These are phyloP conservation scores for Polytolypa hystricis DNA, from an alignment of 2,329 filamentous ascomycete genomes.

Conservation along the genomic window DNA sequence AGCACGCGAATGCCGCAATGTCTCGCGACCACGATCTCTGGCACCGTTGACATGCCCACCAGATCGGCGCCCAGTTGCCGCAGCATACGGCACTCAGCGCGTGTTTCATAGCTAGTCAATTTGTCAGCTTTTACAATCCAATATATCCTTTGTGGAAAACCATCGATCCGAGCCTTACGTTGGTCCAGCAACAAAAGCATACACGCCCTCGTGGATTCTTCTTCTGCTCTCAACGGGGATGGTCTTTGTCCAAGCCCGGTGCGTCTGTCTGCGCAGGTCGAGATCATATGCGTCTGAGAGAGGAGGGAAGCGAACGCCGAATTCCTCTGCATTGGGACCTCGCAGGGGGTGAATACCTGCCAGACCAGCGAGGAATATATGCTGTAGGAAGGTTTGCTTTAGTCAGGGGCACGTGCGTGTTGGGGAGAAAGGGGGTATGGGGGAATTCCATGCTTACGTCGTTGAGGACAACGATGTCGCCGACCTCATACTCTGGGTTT, in stretches of 20 bases:
- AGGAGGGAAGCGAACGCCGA: slow-evolving; percentile 52
- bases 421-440: not conserved
- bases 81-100: slow-evolving; percentile 54
- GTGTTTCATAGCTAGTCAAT: slow-evolving; percentile 46
- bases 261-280: slow-evolving; percentile 45
- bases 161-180: slow-evolving; percentile 33
- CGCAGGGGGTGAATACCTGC: slow-evolving; percentile 51
- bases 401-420: not conserved
- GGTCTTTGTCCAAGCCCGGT: slow-evolving; percentile 46
- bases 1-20: slow-evolving; percentile 53
- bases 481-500: slow-evolving; percentile 52
- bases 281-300: slow-evolving; percentile 57
- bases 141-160: too few relatives aligned
- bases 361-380: slow-evolving; percentile 53
- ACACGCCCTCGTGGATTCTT: slow-evolving; percentile 52
- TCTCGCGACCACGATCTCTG: slow-evolving; percentile 55
- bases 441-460: slow-evolving; percentile 36
- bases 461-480: slow-evolving; percentile 54
- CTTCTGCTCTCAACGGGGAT: slow-evolving; percentile 35
- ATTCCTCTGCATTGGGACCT: slow-evolving; percentile 51
- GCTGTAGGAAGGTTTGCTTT: slow-evolving; percentile 29
- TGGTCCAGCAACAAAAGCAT: slow-evolving; percentile 54
- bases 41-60: slow-evolving; percentile 61
- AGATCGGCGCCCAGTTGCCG: slow-evolving; percentile 51
- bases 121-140: slow-evolving; percentile 2